phyloP scores from a whole-genome alignment of 352 stramenopile species.

The Phytophthora niederhauseri region DNA sequence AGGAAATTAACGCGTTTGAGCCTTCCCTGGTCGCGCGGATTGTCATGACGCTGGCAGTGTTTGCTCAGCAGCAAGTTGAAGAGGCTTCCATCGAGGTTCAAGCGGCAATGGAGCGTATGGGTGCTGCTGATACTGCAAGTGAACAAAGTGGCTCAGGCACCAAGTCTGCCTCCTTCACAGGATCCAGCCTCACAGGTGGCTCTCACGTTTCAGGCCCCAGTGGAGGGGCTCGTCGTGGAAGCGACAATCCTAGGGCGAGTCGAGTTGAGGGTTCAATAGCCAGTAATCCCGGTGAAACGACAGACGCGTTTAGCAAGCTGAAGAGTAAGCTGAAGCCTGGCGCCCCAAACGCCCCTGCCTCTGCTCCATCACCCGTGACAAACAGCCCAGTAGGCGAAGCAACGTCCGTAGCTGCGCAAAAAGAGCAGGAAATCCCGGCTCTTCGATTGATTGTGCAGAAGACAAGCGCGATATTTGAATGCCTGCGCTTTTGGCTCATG shows the following conservation, averaged over 20 bases:
- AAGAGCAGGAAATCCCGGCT: conserved; percentile 68
- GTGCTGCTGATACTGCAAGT: conserved; percentile 22
- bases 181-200: conserved; percentile 34
- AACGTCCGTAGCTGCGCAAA: conserved; percentile 13
- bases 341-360: conserved; percentile 29
- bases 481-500: conserved; percentile 88
- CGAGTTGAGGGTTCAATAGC: conserved; percentile 40
- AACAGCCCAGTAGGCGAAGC: conserved; percentile 34
- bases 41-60: conserved; percentile 87
- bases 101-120: conserved; percentile 68
- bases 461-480: conserved; percentile 87
- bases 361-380: conserved; percentile 43
- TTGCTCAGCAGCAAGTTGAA: conserved; percentile 88
- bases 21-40: conserved; percentile 77
- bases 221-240: conserved; percentile 41
- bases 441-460: conserved; percentile 84
- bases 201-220: conserved; percentile 15
- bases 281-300: conserved; percentile 39
- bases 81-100: conserved; percentile 89
- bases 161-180: conserved; percentile 42
- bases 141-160: conserved; percentile 22
- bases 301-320: conserved; percentile 70
- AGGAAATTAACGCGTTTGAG: conserved; percentile 71
- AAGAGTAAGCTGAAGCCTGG: conserved; percentile 68
- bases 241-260: conserved; percentile 52